Percentiles rank a stretch among this genome's conserved stretches.
phyloP scores from a whole-genome alignment of 768 basidiomycete genomes.

The Boletus coccyginus region DNA sequence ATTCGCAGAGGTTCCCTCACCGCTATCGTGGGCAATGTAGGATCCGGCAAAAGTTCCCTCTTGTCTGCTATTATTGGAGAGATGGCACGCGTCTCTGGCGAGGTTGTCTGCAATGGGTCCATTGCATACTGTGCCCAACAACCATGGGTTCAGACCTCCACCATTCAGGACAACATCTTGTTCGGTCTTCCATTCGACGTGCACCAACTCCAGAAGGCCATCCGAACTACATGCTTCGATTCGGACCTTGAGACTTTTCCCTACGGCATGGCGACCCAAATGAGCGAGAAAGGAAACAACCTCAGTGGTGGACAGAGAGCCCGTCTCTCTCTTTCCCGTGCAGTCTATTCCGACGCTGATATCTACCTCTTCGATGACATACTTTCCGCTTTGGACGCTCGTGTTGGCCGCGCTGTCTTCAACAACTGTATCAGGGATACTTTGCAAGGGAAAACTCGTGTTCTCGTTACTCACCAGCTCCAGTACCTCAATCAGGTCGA shows the following conservation, averaged over 20 bases:
- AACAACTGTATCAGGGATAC: slow-evolving; percentile 24
- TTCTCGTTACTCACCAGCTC: slow-evolving; percentile 31
- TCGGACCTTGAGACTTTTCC: slow-evolving; percentile 30
- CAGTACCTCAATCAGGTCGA: slow-evolving; percentile 37
- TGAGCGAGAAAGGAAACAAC: slow-evolving; percentile 47
- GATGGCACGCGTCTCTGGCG: slow-evolving; percentile 27
- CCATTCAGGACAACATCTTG: slow-evolving; percentile 32
- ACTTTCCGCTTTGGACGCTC: slow-evolving; percentile 45
- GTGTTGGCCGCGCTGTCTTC: slow-evolving; percentile 38
- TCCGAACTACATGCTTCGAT: slow-evolving; percentile 28
- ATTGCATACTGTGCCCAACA: slow-evolving; percentile 34
- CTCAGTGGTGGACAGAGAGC: slow-evolving; percentile 50
- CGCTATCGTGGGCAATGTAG: slow-evolving; percentile 26
- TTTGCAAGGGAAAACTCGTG: slow-evolving; percentile 24
- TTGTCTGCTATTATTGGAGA: slow-evolving; percentile 30
- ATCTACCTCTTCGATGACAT: slow-evolving; percentile 47
- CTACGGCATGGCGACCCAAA: slow-evolving; percentile 37
- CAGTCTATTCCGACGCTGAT: slow-evolving; percentile 41
- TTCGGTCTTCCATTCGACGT: slow-evolving; percentile 30
- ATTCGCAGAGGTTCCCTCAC: slow-evolving; percentile 24
- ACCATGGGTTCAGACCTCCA: slow-evolving; percentile 30
- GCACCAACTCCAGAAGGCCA: slow-evolving; percentile 25
- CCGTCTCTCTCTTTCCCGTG: slow-evolving; percentile 44
- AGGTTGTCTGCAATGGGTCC: slow-evolving; percentile 22
- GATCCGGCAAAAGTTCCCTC: slow-evolving; percentile 30